Conservation (phyloP, 2,329 filamentous ascomycete genomes). For the Fusarium chlamydosporum region DNA sequence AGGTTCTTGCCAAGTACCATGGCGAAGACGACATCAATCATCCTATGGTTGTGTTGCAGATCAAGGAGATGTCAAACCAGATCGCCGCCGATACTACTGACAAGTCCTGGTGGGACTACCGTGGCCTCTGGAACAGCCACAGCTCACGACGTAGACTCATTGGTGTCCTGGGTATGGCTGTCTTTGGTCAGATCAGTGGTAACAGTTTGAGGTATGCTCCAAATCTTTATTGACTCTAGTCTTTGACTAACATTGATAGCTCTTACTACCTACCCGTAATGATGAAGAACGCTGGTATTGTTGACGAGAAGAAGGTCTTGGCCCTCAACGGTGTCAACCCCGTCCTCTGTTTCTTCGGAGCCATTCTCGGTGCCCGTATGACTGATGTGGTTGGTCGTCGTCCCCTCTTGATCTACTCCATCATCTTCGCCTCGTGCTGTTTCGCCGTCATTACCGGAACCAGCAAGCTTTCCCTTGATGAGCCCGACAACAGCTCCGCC, state of each 20-base stretch:
- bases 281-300: constrained; percentile 67
- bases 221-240: accelerated
- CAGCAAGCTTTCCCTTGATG: constrained; percentile 59
- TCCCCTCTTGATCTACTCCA: constrained; percentile 64
- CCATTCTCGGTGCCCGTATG: constrained; percentile 67
- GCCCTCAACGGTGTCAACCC: constrained; percentile 68
- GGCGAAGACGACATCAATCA: constrained; percentile 65
- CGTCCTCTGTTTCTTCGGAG: constrained; percentile 65
- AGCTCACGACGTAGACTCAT: constrained; percentile 65
- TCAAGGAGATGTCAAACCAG: constrained; percentile 64
- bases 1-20: constrained; percentile 64
- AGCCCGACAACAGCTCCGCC: constrained; percentile 54
- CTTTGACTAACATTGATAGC: constrained; percentile 10
- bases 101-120: constrained; percentile 70
- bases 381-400: constrained; percentile 72
- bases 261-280: constrained; percentile 70
- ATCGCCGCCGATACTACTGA: constrained; percentile 65
- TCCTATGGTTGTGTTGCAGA: constrained; percentile 66
- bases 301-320: constrained; percentile 61
- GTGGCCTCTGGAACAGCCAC: constrained; percentile 65
- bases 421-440: constrained; percentile 61
- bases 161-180: constrained; percentile 65
- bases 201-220: constrained; percentile 57
- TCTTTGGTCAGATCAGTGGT: constrained; percentile 68
- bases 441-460: constrained; percentile 66